Base-by-base conservation (phyloP, 2,329 filamentous ascomycete species). In the Xylariaceae sp. region DNA sequence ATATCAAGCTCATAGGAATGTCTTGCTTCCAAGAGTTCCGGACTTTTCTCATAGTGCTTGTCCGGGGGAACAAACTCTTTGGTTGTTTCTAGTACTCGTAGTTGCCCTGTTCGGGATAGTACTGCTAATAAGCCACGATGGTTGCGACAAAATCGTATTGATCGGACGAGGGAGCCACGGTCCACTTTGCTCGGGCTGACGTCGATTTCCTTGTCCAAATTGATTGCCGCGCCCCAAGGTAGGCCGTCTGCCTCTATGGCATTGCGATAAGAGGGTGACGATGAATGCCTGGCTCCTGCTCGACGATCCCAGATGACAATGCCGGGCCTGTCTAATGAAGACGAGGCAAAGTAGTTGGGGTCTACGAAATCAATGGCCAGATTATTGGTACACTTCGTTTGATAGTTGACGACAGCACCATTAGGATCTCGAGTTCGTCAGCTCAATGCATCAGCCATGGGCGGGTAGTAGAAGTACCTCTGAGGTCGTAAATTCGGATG, bases 301-400 rank as follows among this genome's bases (percentile, higher is more conserved):
- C 88, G 84, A 22, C 86, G 82, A 66, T 92, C 88, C 88, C 88
- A 92, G 30, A 92, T 78, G 68, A 87, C 85, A 48, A 92, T 78
- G 7, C 84, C 83, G 0, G 88, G 86, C 47, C 89, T 85, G 54
- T 89, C 87, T 12, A 89, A 74, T 2, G 86, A 86, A 13, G 88
- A 89, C 1, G 89, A 92, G 1, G 89, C 85, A 71, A 94, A 92
- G 69, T 91, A 92, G 63, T 94, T 91, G 60, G 86, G 83, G 62
- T 95, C 87, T 19, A 84, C 76, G 56, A 88, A 88, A 71, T 94
- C 88, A 56, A 94, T 88, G 15, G 88, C 81, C 51, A 94, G 68
- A 59, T 87, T 87, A 62, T 87, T 87, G 67, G 84, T 85, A 63
- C 82, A 85, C 61, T 80, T 83, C 3, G 84, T 87, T 57, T 80